Percentiles rank a stretch among this genome's conserved stretches.
phyloP scores from a whole-genome alignment of 2,329 filamentous ascomycete genomes.

The Talaromyces islandicus region DNA sequence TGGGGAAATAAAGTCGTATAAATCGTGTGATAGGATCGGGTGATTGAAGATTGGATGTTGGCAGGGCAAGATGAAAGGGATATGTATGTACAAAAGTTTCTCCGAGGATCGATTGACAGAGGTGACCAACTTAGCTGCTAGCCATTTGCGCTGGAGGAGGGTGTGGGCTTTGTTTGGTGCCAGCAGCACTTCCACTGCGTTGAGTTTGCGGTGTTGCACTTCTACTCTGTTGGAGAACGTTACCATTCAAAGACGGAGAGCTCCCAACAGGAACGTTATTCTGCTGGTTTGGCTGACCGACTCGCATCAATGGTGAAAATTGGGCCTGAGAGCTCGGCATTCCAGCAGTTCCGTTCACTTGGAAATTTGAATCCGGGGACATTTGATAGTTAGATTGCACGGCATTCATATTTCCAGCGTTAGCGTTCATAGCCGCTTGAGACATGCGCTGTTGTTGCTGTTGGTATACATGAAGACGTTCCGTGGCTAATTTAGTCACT shows the following conservation, averaged over 20 bases:
- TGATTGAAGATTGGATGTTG: constrained; percentile 1
- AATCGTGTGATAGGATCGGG: constrained; percentile 1
- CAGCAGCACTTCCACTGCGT: constrained; percentile 36
- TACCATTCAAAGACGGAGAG: constrained; percentile 41
- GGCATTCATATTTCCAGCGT: constrained; percentile 40
- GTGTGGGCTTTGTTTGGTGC: constrained; percentile 36
- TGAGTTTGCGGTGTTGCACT: constrained; percentile 43
- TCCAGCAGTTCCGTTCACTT: constrained; percentile 26
- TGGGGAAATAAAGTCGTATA: constrained; percentile 5
- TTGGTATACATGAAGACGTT: constrained; percentile 42
- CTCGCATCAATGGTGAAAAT: constrained; percentile 49
- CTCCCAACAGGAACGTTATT: constrained; percentile 33
- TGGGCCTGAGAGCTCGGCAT: constrained; percentile 44
- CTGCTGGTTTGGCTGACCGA: constrained; percentile 42
- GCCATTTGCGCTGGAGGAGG: constrained; percentile 37
- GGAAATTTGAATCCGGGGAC: constrained; percentile 33
- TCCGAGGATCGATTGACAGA: not conserved
- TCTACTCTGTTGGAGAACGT: constrained; percentile 32
- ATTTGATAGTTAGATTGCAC: constrained; percentile 36
- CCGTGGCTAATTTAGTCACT: constrained; percentile 47
- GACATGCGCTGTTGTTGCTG: constrained; percentile 40
- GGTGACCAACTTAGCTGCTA: constrained; percentile 20
- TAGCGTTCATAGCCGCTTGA: constrained; percentile 49
- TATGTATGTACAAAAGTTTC: not conserved
- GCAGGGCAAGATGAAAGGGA: constrained; percentile 3